Base-by-base conservation (phyloP, 106 monocot genomes). In the Posidonia australis region DNA sequence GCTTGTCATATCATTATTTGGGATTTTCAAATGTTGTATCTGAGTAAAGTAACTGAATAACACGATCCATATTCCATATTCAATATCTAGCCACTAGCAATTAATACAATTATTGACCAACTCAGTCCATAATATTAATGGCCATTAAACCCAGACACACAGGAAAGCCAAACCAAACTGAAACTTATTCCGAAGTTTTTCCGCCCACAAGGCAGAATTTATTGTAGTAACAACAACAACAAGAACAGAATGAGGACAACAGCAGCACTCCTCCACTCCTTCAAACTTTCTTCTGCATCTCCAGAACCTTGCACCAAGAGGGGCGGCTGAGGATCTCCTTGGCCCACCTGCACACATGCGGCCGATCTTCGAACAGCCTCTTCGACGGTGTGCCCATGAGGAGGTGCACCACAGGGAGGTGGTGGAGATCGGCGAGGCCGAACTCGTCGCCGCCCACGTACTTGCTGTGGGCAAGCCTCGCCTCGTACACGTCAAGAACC, bases 401-500 rank as follows among this genome's bases (percentile, higher is more conserved):
- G 46, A 51, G 27, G n/a, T 72, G 51, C 16, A 46, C 70, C 1
- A 25, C 51, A 4, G 72, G 42, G 10, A 80, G 13, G 61, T 80
- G 84, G 63, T n/a, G n/a, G n/a, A n/a, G n/a, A n/a, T n/a, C n/a
- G n/a, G n/a, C n/a, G n/a, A n/a, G n/a, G n/a, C n/a, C 76, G 74
- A 78, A 62, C 74, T 45, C 70, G 59, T 72, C 80, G 0, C 80
- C 84, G 13, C 76, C 70, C 5, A 88, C 41, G 55, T 76, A 81
- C 83, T 76, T 69, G 51, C 46, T 29, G 54, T 74, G 28, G 19
- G 53, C 36, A 16, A 83, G 64, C 59, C 60, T 45, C 12, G 46
- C 65, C 57, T 83, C 83, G 44, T 87, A 83, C 11, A 87, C 72
- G 43, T 83, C 75, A 2, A 87, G 74, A 18, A 84, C 74, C 65